phyloP scores from a whole-genome alignment of 23 red algal genomes.

The Gracilariopsis chorda region DNA sequence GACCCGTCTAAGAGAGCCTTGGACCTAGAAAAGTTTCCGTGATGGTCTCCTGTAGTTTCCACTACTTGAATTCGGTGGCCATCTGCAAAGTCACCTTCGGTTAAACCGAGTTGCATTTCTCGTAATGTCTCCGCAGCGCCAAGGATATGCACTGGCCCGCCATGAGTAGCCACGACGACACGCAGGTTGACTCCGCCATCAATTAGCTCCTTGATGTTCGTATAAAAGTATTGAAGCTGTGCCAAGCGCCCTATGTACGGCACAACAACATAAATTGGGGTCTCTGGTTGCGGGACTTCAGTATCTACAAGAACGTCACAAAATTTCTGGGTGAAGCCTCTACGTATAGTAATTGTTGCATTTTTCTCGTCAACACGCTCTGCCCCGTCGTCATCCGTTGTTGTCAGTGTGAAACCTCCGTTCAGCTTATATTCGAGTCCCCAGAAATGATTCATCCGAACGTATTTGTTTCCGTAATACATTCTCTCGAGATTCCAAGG shows the following conservation, averaged over 20 bases:
- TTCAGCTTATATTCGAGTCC: conserved; percentile 48
- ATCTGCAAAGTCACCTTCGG: conserved; percentile 25
- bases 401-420: conserved; percentile 39
- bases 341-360: conserved; percentile 30
- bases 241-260: conserved; percentile 29
- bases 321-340: conserved; percentile 46
- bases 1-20: conserved; percentile 39
- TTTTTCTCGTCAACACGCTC: conserved; percentile 28
- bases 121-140: conserved; percentile 13
- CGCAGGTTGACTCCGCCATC: not conserved
- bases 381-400: not conserved
- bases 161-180: conserved; percentile 28
- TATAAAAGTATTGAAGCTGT: conserved; percentile 26
- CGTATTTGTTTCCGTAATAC: conserved; percentile 40
- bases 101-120: conserved; percentile 48
- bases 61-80: conserved; percentile 38
- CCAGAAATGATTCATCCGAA: conserved; percentile 41
- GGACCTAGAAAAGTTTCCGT: conserved; percentile 54
- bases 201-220: conserved; percentile 28
- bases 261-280: conserved; percentile 37
- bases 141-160: conserved; percentile 27
- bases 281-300: not conserved
- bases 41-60: conserved; percentile 20
- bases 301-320: conserved; percentile 38
- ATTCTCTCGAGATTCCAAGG: conserved; percentile 45